Conservation (phyloP, 2,329 filamentous ascomycete species). For the Metarhizium robertsii region DNA sequence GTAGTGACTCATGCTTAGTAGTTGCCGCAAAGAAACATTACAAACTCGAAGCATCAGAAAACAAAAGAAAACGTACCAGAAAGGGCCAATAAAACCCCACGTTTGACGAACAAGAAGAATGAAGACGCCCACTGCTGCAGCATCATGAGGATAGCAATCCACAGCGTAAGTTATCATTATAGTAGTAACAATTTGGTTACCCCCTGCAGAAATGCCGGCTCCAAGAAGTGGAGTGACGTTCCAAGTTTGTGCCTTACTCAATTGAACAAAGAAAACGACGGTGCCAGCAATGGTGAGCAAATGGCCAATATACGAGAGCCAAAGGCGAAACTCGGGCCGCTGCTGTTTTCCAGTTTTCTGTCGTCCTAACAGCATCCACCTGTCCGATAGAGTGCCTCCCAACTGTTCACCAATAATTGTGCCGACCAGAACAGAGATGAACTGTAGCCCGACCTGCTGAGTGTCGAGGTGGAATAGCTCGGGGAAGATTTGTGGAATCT, state of each 20-base stretch:
- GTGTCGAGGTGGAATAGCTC: conserved; percentile 46
- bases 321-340: conserved; percentile 43
- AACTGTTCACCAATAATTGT: conserved; percentile 49
- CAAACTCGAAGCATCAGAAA: neutral
- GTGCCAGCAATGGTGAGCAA: conserved; percentile 40
- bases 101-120: conserved; percentile 46
- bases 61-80: conserved; percentile 12
- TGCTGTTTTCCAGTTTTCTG: conserved; percentile 19
- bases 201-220: conserved; percentile 38
- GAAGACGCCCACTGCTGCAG: conserved; percentile 47
- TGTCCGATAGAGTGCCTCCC: conserved; percentile 42
- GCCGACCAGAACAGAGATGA: conserved; percentile 46
- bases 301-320: conserved; percentile 46
- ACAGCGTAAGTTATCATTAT: conserved; percentile 51
- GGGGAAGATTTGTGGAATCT: conserved; percentile 49
- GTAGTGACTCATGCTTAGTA: no score
- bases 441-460: conserved; percentile 49
- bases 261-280: conserved; percentile 44
- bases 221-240: conserved; percentile 49
- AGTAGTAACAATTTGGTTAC: conserved; percentile 53
- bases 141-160: conserved; percentile 43
- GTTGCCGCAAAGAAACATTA: no score
- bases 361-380: conserved; percentile 36
- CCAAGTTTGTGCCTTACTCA: conserved; percentile 35
- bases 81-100: conserved; percentile 39